phyloP scores from a whole-genome alignment of 1,284 basidiomycete genomes.

The Grifola frondosa region DNA sequence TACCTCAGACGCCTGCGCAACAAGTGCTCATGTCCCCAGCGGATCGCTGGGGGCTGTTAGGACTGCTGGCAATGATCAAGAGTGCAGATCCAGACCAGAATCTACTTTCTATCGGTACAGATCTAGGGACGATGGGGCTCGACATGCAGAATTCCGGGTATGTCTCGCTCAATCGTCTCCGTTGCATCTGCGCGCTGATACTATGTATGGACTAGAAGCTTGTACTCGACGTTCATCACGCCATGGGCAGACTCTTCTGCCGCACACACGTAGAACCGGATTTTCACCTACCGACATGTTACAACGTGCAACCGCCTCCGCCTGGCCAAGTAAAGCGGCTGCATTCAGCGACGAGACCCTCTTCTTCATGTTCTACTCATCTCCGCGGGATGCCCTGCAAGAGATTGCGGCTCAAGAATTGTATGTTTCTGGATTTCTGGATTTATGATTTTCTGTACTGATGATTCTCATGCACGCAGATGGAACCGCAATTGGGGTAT shows the following conservation, averaged over 20 bases:
- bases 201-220: slow-evolving; percentile 52
- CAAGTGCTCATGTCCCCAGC: slow-evolving; percentile 93
- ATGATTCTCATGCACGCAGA: slow-evolving; percentile 39
- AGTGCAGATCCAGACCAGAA: slow-evolving; percentile 87
- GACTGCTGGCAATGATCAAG: slow-evolving; percentile 89
- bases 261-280: slow-evolving; percentile 86
- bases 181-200: slow-evolving; percentile 1
- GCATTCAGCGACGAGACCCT: slow-evolving; percentile 96
- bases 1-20: slow-evolving; percentile 87
- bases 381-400: slow-evolving; percentile 90
- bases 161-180: slow-evolving; percentile 28
- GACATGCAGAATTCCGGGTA: slow-evolving; percentile 86
- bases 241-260: slow-evolving; percentile 93
- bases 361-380: slow-evolving; percentile 99
- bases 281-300: slow-evolving; percentile 90
- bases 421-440: no score
- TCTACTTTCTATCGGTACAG: slow-evolving; percentile 87
- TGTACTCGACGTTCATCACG: slow-evolving; percentile 94
- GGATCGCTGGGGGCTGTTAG: slow-evolving; percentile 92
- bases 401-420: slow-evolving; percentile 96
- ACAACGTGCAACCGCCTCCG: slow-evolving; percentile 90
- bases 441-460: background rate
- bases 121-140: slow-evolving; percentile 90
- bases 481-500: slow-evolving; percentile 97
- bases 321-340: slow-evolving; percentile 86